A percentile compares a stretch with the other conserved stretches of the same genome.
Evolutionary conservation across 345 rosid species (phyloP).

Genomic region (Conringia planisiliqua): DNA sequence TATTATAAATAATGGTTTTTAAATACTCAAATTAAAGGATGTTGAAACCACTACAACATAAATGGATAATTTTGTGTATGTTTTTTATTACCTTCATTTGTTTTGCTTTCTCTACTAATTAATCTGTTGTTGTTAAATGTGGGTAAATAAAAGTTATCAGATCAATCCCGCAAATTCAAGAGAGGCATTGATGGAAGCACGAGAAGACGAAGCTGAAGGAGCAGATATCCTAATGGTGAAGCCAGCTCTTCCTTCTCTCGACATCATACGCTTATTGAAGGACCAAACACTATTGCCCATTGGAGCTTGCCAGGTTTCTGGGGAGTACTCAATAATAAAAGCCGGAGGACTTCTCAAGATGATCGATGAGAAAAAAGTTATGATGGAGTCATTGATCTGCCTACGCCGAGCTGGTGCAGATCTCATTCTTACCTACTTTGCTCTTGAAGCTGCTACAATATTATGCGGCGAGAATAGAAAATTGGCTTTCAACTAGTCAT

Average conservation of each 20-base stretch:
- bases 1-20: no score
- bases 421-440: constrained; percentile 79
- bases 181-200: constrained; percentile 80
- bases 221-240: constrained; percentile 95
- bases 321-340: constrained; percentile 96
- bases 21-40: no score
- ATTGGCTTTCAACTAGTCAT: neutral
- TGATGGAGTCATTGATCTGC: constrained; percentile 91
- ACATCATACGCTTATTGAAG: constrained; percentile 78
- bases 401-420: constrained; percentile 90
- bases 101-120: neutral
- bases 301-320: constrained; percentile 73
- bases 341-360: constrained; percentile 81
- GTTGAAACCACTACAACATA: no score
- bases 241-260: constrained; percentile 90
- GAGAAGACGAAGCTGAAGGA: constrained; percentile 88
- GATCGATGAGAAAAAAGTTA: constrained; percentile 88
- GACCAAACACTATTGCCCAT: constrained; percentile 70
- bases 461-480: constrained; percentile 47
- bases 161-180: constrained; percentile 91
- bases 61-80: neutral
- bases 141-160: constrained; percentile 56
- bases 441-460: constrained; percentile 78
- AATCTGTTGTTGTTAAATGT: constrained; percentile 28
- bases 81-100: neutral